Evolutionary conservation across 805 yeast genomes (phyloP), one percentile per base, ranked within the genome.

Genomic region (Schwanniomyces vanrijiae): DNA sequence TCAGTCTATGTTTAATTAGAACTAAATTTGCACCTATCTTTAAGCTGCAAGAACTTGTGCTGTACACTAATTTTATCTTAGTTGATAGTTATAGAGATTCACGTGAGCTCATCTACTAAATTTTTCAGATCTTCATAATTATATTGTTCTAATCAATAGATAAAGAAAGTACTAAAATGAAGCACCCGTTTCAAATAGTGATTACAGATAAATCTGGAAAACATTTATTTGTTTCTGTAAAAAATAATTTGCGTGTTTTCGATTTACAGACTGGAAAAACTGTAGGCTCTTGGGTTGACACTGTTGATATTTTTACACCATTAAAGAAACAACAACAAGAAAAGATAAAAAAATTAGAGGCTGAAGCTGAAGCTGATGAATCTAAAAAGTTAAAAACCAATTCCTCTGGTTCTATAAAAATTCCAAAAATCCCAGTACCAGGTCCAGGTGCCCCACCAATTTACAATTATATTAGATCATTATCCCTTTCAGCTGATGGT

Each of bases 361-460:
- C 54, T 28, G 48, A 55, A 42, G 46, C 53, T 42, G 65, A 62
- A 39, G 42, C 64, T 50, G 70, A 70, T 55, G 61, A 45, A 4
- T 50, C 22, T 48, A 65, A 67, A 51, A 59, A 60, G 47, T 60
- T 58, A 45, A 67, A 69, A 40, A 59, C 71, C 43, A 69, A 57
- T 24, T 58, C 58, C 9, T 41, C 40, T 11, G 55, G 52, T 14
- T 51, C 59, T 20, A 44, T 52, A n/a, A 68, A 67, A 46, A 51
- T 65, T 4, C 78, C 85, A 11, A 83, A 82, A 55, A 61, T 79
- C 8, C 85, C 87, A 16, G 73, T 73, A 5, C 83, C 88, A 14
- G 87, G 88, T 2, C 77, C 82, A 1, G 90, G 88, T 7, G 87
- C 87, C 3, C 87, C 88, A 20, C 82, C 80, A 43, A 74, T 80